Evolutionary conservation across 2,329 filamentous ascomycete species (phyloP).

Genomic region (Fusarium musae): DNA sequence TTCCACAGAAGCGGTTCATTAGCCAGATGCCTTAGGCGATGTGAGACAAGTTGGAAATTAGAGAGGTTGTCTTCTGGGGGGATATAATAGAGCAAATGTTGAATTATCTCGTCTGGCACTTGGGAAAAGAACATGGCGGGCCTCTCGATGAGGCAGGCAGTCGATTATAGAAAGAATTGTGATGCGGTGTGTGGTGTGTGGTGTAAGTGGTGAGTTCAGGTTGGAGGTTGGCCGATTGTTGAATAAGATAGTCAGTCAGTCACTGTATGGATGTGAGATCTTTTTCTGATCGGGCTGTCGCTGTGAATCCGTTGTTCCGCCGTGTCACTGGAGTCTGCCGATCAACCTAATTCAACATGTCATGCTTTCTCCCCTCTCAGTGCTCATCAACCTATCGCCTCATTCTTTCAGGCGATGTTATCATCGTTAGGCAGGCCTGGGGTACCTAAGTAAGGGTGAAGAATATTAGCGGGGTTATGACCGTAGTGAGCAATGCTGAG

Average conservation of each 20-base stretch:
- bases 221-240: conserved; percentile 1
- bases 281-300: conserved; percentile 3
- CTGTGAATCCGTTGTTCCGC: conserved; percentile 8
- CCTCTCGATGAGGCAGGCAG: conserved; percentile 21
- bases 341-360: conserved; percentile 35
- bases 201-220: conserved; percentile 6
- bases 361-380: conserved; percentile 33
- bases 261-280: neutral
- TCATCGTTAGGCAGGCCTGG: conserved; percentile 31
- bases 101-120: conserved; percentile 87
- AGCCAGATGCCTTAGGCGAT: conserved; percentile 71
- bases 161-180: conserved; percentile 9
- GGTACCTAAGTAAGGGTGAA: conserved; percentile 3
- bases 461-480: conserved; percentile 34
- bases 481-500: conserved; percentile 15
- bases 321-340: conserved; percentile 18
- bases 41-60: conserved; percentile 65
- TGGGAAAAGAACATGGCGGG: conserved; percentile 53
- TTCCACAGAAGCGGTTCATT: conserved; percentile 84
- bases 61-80: conserved; percentile 65
- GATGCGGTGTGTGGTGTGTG: conserved; percentile 3
- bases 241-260: neutral
- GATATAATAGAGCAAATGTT: conserved; percentile 76
- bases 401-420: conserved; percentile 31
- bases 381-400: conserved; percentile 27